These are phyloP conservation scores for Oryza glumipatula DNA, from an alignment of 176 grass and related monocot species.

Conservation along the genomic window DNA sequence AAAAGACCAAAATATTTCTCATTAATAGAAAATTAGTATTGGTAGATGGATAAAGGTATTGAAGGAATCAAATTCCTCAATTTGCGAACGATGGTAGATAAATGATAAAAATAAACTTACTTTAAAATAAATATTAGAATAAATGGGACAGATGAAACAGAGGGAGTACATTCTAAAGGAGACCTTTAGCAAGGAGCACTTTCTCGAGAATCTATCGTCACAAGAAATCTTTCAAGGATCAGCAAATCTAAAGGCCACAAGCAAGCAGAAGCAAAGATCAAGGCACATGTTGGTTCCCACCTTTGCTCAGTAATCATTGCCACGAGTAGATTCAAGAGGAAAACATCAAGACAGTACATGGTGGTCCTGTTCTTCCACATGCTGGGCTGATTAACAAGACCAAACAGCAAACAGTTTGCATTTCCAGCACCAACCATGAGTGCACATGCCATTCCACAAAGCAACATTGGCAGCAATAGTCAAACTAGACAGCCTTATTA, in stretches of 20 bases:
- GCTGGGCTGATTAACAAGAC: neutral
- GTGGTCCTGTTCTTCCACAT: neutral
- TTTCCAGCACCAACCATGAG: neutral
- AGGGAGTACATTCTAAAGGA: no score
- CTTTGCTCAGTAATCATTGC: neutral
- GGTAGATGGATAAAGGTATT: no score
- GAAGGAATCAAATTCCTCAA: no score
- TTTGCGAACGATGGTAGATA: no score
- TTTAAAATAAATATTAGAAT: no score
- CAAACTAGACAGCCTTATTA: conserved; percentile 6
- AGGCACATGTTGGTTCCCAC: neutral
- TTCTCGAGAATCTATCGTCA: neutral
- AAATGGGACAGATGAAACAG: no score
- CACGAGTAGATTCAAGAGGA: neutral
- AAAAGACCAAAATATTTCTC: no score
- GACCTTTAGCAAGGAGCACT: no score
- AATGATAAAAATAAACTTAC: no score
- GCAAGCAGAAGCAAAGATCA: conserved; percentile 8
- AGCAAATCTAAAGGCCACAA: neutral
- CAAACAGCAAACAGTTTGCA: conserved; percentile 3
- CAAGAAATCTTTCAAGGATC: neutral
- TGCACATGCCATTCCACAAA: conserved; percentile 1
- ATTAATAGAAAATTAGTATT: no score
- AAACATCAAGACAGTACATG: neutral
- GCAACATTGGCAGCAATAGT: neutral